phyloP scores from a whole-genome alignment of 2,329 filamentous ascomycete genomes.

The Venturiaceae sp. region DNA sequence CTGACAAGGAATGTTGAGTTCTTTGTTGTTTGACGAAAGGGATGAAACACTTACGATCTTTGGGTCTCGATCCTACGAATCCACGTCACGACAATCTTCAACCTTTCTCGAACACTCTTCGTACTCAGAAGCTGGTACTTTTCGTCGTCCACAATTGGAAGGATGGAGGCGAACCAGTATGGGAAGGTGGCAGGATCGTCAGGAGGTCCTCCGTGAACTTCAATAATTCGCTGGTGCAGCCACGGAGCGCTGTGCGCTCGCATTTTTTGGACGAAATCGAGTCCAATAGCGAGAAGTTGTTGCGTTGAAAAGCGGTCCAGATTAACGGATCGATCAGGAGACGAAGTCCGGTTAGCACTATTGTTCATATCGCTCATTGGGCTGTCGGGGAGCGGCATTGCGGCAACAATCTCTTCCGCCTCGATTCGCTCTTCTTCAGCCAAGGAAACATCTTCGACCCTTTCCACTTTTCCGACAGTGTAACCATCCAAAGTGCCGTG shows the following conservation, averaged over 20 bases:
- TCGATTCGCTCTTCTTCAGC: conserved; percentile 73
- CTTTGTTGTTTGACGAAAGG: neutral
- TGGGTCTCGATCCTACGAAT: conserved; percentile 61
- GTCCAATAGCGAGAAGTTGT: conserved; percentile 55
- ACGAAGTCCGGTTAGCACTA: conserved; percentile 13
- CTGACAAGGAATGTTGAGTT: neutral
- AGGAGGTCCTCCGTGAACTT: conserved; percentile 69
- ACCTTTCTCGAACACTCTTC: conserved; percentile 65
- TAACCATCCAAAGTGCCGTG: conserved; percentile 67
- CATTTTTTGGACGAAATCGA: conserved; percentile 61
- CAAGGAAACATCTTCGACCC: conserved; percentile 71
- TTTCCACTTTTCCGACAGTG: conserved; percentile 62
- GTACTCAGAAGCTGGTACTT: conserved; percentile 69
- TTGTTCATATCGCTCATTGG: conserved; percentile 10
- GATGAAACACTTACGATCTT: conserved; percentile 53
- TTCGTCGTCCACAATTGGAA: conserved; percentile 67
- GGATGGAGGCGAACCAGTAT: conserved; percentile 81
- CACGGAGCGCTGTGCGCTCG: conserved; percentile 59
- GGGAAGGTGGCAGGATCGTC: conserved; percentile 68
- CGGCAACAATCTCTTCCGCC: conserved; percentile 48
- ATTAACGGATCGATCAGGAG: conserved; percentile 18
- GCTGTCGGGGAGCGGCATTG: neutral
- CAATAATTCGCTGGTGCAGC: conserved; percentile 62
- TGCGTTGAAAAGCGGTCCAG: conserved; percentile 57
- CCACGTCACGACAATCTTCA: conserved; percentile 79